Evolutionary conservation across 2,329 filamentous ascomycete species (phyloP), one percentile per base, ranked within the genome.

Genomic region (Leptographium radiaticola): DNA sequence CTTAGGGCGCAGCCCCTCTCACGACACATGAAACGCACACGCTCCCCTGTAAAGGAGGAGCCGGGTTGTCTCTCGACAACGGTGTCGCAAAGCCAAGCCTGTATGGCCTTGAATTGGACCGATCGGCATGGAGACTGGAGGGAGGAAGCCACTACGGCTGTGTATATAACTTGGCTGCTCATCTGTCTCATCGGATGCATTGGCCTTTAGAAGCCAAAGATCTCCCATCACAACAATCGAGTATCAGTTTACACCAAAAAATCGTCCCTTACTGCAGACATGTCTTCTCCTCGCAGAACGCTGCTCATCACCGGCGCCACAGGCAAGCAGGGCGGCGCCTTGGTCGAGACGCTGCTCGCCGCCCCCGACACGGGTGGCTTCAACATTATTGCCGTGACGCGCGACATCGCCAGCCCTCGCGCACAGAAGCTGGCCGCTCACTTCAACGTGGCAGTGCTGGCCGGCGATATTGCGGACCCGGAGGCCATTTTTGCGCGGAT

Each of bases 361-460:
- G 38, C 42, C n/a, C 33, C 31, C 16, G 9, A 44, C 20, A 12
- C 45, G 15, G 13, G n/a, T 6, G 43, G 9, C 40, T 34, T 51
- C 46, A 52, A 58, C 48, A 59, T 64, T 49, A 53, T 64, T 31
- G 62, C 62, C 45, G 54, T 64, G 40, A 64, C 63, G 10, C 59
- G 60, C 51, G 52, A 64, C 53, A 46, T 60, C 11, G 33, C 58
- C 1, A 59, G 61, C 9, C 39, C 65, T 53, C 60, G 59, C 40
- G 57, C 70, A 49, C 55, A 66, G 49, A 54, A 70, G 59, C 57
- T 76, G 59, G 57, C 66, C 68, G 38, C 71, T 56, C 59, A 63
- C 52, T 61, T 73, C 12, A 67, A 69, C 8, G 70, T 83, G 56
- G 71, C 73, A 42, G 61, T 84, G 7, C 68, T 84, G 7, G 63